Percentiles rank a stretch among this genome's conserved stretches.
These are phyloP conservation scores for Solanum dulcamara DNA, from an alignment of 257 asterid genomes.

Conservation along the genomic window DNA sequence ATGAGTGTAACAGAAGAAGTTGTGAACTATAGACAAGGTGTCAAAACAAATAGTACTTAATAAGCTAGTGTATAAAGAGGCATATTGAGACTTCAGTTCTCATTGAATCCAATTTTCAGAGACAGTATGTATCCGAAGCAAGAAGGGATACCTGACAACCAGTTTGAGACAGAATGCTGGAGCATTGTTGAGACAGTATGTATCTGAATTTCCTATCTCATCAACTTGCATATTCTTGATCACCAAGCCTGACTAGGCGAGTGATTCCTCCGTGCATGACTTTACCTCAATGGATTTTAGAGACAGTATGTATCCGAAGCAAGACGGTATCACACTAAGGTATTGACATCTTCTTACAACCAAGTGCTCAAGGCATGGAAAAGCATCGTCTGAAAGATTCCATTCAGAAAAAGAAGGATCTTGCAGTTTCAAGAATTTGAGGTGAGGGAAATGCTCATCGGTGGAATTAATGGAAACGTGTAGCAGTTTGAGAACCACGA, in stretches of 20 bases:
- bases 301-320: not conserved
- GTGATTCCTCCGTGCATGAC: not conserved
- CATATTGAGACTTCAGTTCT: not conserved
- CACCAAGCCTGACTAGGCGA: not conserved
- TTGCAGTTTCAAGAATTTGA: not conserved
- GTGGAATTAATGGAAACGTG: not conserved
- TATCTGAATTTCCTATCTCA: not conserved
- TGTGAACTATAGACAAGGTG: too few species aligned
- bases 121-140: too few species aligned
- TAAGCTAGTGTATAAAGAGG: too few species aligned
- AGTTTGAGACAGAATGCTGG: not conserved
- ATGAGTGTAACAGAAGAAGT: too few species aligned
- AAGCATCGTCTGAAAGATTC: not conserved
- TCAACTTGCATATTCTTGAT: not conserved
- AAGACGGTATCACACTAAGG: not conserved
- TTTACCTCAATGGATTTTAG: not conserved
- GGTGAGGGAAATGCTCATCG: not conserved
- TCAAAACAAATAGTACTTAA: too few species aligned
- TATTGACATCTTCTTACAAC: not conserved
- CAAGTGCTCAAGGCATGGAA: not conserved
- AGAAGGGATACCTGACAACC: not conserved
- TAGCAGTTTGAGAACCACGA: not conserved
- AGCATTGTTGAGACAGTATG: not conserved
- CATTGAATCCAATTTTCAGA: too few species aligned
- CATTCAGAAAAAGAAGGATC: not conserved